Conservation (phyloP, 306 rosid species). For the Echinosophora koreensis region DNA sequence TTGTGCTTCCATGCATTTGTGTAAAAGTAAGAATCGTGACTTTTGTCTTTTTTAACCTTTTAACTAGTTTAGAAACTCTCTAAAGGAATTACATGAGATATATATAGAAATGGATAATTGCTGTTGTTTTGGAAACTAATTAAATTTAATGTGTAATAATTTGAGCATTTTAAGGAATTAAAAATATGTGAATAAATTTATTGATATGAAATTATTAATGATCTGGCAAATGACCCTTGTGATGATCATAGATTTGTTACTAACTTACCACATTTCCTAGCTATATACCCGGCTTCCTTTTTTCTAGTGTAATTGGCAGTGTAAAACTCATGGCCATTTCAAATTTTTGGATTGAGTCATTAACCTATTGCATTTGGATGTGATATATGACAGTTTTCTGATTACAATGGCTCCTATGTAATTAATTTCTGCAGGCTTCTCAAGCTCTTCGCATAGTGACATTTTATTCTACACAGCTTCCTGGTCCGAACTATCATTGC, state of each 20-base stretch:
- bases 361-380: slow-evolving; percentile 20
- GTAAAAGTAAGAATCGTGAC: too few relatives aligned
- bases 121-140: slow-evolving; percentile 9
- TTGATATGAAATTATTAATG: neutral
- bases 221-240: neutral
- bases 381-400: slow-evolving; percentile 1
- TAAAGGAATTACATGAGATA: neutral
- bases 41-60: neutral
- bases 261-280: slow-evolving; percentile 1
- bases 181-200: neutral
- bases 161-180: neutral
- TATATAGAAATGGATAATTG: neutral
- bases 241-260: neutral
- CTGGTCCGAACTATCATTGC: slow-evolving; percentile 99
- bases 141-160: slow-evolving; percentile 15
- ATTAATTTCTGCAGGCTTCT: slow-evolving; percentile 68
- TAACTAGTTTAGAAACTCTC: neutral
- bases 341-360: neutral
- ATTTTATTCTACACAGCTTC: slow-evolving; percentile 98
- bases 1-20: slow-evolving; percentile 17
- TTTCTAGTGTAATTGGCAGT: neutral
- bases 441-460: slow-evolving; percentile 88
- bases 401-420: slow-evolving; percentile 27
- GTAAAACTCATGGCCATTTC: neutral
- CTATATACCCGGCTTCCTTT: neutral